Conservation (phyloP, 2,329 filamentous ascomycete genomes). For the Stachybotrys elegans region DNA sequence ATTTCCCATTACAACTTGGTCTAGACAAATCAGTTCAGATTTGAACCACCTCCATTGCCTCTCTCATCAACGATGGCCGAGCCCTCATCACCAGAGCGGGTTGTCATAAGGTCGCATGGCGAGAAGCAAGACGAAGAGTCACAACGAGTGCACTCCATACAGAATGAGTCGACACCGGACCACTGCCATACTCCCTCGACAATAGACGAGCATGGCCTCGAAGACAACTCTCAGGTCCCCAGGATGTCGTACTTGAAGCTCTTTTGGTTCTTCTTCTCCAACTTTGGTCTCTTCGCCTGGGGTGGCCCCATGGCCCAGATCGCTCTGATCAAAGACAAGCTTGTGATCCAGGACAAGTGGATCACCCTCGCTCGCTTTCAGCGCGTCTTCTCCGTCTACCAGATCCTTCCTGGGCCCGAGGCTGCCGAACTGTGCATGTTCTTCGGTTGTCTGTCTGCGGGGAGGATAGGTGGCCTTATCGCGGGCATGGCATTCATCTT, state of each 20-base stretch:
- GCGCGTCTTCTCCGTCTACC: constrained; percentile 9
- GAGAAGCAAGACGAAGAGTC: neutral
- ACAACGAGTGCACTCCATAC: neutral
- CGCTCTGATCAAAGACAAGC: constrained; percentile 4
- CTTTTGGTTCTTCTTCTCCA: constrained; percentile 7
- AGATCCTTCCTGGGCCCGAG: constrained; percentile 7
- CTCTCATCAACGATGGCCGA: neutral
- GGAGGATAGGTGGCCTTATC: constrained; percentile 6
- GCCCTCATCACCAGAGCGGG: neutral
- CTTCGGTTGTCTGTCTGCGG: constrained; percentile 7
- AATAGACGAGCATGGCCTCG: constrained; percentile 1
- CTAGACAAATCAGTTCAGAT: too few relatives aligned
- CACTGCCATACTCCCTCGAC: neutral
- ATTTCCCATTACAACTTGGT: too few relatives aligned
- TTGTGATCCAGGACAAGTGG: constrained; percentile 5
- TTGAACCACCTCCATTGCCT: too few relatives aligned
- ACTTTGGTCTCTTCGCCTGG: constrained; percentile 5
- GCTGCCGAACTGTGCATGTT: constrained; percentile 8
- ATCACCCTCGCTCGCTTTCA: constrained; percentile 5
- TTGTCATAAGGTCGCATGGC: neutral
- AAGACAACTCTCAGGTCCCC: constrained; percentile 5
- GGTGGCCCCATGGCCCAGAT: constrained; percentile 5
- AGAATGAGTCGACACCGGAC: neutral
- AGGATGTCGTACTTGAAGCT: constrained; percentile 1
- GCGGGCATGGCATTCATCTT: constrained; percentile 6